These are phyloP conservation scores for Puccinia hordei DNA, from an alignment of 1,284 basidiomycete species.

Conservation along the genomic window DNA sequence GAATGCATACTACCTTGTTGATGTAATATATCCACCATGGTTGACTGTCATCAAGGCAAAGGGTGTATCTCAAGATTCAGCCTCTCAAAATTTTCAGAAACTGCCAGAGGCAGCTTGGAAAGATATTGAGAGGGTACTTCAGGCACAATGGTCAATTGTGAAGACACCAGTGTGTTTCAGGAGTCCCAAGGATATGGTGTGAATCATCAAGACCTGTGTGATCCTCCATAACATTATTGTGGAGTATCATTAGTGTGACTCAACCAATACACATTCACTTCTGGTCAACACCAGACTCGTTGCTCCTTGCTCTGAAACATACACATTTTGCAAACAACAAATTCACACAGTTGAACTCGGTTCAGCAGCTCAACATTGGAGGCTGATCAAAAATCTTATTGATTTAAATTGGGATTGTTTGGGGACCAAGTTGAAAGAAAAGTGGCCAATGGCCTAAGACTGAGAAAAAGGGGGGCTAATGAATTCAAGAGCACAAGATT, in stretches of 20 bases:
- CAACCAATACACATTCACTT: neutral
- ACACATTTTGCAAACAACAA: neutral
- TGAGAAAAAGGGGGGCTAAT: too few species aligned
- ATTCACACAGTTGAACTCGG: neutral
- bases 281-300: neutral
- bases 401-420: constrained; percentile 9
- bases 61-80: neutral
- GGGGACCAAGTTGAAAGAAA: neutral
- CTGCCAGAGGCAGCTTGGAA: neutral
- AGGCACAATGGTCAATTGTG: neutral
- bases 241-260: neutral
- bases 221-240: constrained; percentile 33
- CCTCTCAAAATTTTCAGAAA: neutral
- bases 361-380: neutral
- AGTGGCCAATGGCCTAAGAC: too few species aligned
- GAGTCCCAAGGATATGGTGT: neutral
- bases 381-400: neutral
- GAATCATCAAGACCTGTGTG: constrained; percentile 4
- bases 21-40: constrained; percentile 22
- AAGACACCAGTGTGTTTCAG: neutral
- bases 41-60: constrained; percentile 26
- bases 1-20: constrained; percentile 12
- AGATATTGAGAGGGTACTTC: neutral
- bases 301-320: neutral
- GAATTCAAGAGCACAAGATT: too few species aligned